Base-by-base conservation (phyloP, 2,329 filamentous ascomycete species). In the Decorospora gaudefroyi region DNA sequence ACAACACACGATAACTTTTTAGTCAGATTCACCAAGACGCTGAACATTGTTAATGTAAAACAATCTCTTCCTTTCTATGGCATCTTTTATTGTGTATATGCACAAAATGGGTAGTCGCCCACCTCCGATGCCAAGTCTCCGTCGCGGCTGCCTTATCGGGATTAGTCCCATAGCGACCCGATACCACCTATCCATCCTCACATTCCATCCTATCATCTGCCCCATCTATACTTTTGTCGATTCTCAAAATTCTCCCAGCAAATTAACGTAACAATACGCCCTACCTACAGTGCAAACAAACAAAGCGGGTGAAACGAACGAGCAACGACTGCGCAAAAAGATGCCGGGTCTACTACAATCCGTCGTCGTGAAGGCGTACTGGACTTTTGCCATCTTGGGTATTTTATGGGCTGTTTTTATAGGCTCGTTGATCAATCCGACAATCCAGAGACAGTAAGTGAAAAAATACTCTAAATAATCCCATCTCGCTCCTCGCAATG, bases 391-490 rank as follows among this genome's bases (percentile, higher is more conserved):
- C 5, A 76, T 77, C 11, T 77, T 83, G 10, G 75, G 88, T 6
- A 79, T 79, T 26, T 58, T 87, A 17, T 95, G 93, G 70, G 72
- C 82, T 12, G 63, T 80, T 18, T 84, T 87, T 51, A 71, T 95
- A n/a, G 72, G 78, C 2, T 72, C 86, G 7, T 73, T 88, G 46
- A 80, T 85, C 10, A 83, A 81, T 59, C 84, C 88, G 2, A 81
- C 78, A 57, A 74, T 95, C 38, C 92, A 97, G 68, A 79, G 87
- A 73, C 84, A 91, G 90, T 95, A 77, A 73, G 84, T 70, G 23
- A n/a, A n/a, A n/a, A n/a, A n/a, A n/a, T n/a, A n/a, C n/a, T n/a
- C n/a, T n/a, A n/a, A n/a, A n/a, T n/a, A n/a, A n/a, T n/a, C n/a
- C n/a, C n/a, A n/a, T n/a, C n/a, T n/a, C n/a, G n/a, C 17, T 17